phyloP scores from a whole-genome alignment of 768 basidiomycete species.

The Xanthoconium stramineum region DNA sequence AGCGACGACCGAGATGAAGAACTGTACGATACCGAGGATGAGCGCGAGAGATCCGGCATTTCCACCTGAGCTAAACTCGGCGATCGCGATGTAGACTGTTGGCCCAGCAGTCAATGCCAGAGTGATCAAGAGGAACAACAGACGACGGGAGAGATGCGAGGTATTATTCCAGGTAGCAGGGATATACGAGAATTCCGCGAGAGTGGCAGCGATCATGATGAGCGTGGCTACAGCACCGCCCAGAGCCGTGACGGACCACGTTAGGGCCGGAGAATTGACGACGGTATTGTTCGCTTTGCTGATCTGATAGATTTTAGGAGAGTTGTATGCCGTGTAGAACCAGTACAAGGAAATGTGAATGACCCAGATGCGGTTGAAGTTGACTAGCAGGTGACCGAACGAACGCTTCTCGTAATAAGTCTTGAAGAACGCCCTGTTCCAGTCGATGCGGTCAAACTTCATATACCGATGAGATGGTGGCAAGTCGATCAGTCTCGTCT shows the following conservation, averaged over 20 bases:
- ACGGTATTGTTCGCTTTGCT: slow-evolving; percentile 31
- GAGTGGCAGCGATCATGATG: slow-evolving; percentile 94
- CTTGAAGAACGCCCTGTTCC: slow-evolving; percentile 97
- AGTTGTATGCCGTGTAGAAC: slow-evolving; percentile 95
- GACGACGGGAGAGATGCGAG: slow-evolving; percentile 88
- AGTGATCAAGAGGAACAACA: slow-evolving; percentile 86
- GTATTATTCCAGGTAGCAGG: slow-evolving; percentile 99
- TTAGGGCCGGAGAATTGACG: slow-evolving; percentile 69
- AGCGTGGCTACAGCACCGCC: slow-evolving; percentile 94
- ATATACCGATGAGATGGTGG: slow-evolving; percentile 91
- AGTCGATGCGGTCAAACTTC: slow-evolving; percentile 95
- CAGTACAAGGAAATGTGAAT: slow-evolving; percentile 93
- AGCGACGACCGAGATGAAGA: slow-evolving; percentile 86
- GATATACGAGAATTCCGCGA: slow-evolving; percentile 96
- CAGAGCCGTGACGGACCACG: slow-evolving; percentile 91
- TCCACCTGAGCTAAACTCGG: slow-evolving; percentile 55
- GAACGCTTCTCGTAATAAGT: slow-evolving; percentile 98
- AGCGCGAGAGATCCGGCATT: slow-evolving; percentile 71
- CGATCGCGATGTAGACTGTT: slow-evolving; percentile 91
- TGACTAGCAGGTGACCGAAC: slow-evolving; percentile 94
- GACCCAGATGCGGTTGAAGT: slow-evolving; percentile 99
- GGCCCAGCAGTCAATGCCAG: slow-evolving; percentile 90
- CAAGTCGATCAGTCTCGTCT: slow-evolving; percentile 90
- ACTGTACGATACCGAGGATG: slow-evolving; percentile 95
- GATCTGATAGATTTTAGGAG: slow-evolving; percentile 76